Base-by-base conservation (phyloP, 2,329 filamentous ascomycete genomes). In the Fusarium nodosum region DNA sequence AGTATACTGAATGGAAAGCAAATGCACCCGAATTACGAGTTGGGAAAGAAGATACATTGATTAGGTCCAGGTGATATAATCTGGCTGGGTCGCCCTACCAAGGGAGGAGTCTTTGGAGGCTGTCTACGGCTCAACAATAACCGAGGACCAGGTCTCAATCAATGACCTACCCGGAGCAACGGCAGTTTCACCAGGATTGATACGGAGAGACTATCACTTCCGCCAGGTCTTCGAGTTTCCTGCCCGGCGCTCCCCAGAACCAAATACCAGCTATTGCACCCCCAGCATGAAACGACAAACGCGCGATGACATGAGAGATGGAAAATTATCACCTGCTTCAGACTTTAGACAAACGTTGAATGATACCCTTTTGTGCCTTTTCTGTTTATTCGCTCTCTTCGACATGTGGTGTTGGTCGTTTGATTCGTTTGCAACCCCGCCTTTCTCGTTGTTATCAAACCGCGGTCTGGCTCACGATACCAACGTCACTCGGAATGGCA, bases 311-410 rank as follows among this genome's bases (percentile, higher is more conserved):
- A n/a, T 24, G 16, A 42, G 20, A 16, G 7, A 36, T 24, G 36
- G 42, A 36, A 48, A 7, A 31, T n/a, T 9, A 24, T 22, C 30
- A 38, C 10, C 47, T 65, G 18, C 41, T 52, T 24, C 46, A 45
- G 31, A 51, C 26, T 66, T 50, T 52, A 59, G 48, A 41, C 47
- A 47, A 56, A 45, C 24, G 47, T 63, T 69, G 41, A 62, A 71
- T 71, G 70, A 72, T 72, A 72, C 69, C 70, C 70, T 66, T 56
- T 72, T 66, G 38, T 62, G 41, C 33, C 8, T 46, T 44, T 7
- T 48, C 5, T 41, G 10, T 38, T 39, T 31, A 36, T 12, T 26
- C 2, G 13, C 8, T 3, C 28, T 13, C 20, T 5, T 39, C 5
- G 3, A 31, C 13, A 20, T 31, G 44, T 46, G 44, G 15, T 51